A percentile compares a stretch with the other conserved stretches of the same genome.
These are phyloP conservation scores for Fomitopsis schrenkii DNA, from an alignment of 1,284 basidiomycete species.

Conservation along the genomic window DNA sequence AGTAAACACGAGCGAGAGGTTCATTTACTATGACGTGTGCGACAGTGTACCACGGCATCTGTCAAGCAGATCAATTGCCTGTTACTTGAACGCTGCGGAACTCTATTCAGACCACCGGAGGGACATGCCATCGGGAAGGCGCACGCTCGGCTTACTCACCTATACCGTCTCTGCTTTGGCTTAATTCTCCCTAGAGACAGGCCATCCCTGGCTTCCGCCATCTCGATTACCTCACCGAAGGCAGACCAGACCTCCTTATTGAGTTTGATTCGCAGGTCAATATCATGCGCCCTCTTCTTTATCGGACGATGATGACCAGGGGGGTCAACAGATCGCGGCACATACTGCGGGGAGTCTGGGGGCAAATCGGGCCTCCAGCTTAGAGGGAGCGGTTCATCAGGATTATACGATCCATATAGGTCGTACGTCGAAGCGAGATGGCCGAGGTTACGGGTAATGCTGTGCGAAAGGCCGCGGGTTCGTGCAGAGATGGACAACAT, in stretches of 20 bases:
- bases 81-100: background rate
- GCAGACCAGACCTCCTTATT: slow-evolving; percentile 31
- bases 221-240: slow-evolving; percentile 42
- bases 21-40: background rate
- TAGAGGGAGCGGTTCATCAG: background rate
- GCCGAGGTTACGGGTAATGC: slow-evolving; percentile 46
- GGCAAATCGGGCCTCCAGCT: slow-evolving; percentile 44
- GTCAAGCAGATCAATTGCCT: background rate
- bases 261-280: slow-evolving; percentile 14
- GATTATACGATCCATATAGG: slow-evolving; percentile 15
- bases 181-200: slow-evolving; percentile 38
- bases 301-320: background rate
- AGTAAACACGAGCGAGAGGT: background rate
- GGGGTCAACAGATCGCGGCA: background rate
- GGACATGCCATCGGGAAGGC: background rate
- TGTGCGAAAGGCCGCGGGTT: slow-evolving; percentile 59
- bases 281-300: slow-evolving; percentile 1
- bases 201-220: slow-evolving; percentile 46
- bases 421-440: slow-evolving; percentile 11
- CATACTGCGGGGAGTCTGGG: slow-evolving; percentile 10
- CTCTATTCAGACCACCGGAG: background rate
- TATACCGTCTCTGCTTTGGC: slow-evolving; percentile 6
- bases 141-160: background rate
- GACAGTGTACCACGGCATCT: background rate
- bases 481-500: slow-evolving; percentile 51